Evolutionary conservation across 163 green algal species (phyloP).

Genomic region (Coccomyxa subellipsoidea): DNA sequence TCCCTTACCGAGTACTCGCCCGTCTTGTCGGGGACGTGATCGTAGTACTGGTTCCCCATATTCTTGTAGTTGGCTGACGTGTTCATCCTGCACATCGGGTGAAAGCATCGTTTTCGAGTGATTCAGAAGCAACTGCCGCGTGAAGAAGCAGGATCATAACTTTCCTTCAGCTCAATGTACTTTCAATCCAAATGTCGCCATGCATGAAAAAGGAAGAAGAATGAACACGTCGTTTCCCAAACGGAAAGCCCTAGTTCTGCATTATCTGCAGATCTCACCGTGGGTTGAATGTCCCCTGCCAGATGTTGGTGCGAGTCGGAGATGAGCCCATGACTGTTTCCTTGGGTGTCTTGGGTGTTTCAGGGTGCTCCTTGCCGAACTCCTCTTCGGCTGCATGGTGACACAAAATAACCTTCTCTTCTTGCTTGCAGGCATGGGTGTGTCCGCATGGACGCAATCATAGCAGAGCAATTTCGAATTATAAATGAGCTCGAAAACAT

Average conservation of each 20-base stretch:
- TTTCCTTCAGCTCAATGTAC: neutral
- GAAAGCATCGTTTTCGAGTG: neutral
- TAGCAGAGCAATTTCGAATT: too few species aligned
- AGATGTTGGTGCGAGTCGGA: neutral
- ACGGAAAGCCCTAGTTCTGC: neutral
- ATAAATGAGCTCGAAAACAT: too few species aligned
- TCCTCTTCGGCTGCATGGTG: neutral
- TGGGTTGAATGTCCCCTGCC: slow-evolving; percentile 1
- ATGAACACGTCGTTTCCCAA: too few species aligned
- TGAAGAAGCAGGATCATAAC: too few species aligned
- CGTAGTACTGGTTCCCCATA: slow-evolving; percentile 6
- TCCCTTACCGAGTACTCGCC: neutral
- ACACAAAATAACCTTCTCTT: too few species aligned
- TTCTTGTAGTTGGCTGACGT: neutral
- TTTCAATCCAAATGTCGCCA: neutral
- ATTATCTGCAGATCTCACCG: neutral
- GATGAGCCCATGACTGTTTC: neutral
- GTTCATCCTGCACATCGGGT: slow-evolving; percentile 5
- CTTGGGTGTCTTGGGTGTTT: neutral
- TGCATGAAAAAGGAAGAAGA: neutral
- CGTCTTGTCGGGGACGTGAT: slow-evolving; percentile 6
- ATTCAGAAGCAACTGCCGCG: neutral
- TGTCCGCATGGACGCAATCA: too few species aligned
- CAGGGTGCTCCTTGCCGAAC: neutral
- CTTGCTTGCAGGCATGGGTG: too few species aligned